A percentile compares a stretch with the other conserved stretches of the same genome.
phyloP scores from a whole-genome alignment of 2,329 filamentous ascomycete genomes.

The Rachicladosporium sp. region DNA sequence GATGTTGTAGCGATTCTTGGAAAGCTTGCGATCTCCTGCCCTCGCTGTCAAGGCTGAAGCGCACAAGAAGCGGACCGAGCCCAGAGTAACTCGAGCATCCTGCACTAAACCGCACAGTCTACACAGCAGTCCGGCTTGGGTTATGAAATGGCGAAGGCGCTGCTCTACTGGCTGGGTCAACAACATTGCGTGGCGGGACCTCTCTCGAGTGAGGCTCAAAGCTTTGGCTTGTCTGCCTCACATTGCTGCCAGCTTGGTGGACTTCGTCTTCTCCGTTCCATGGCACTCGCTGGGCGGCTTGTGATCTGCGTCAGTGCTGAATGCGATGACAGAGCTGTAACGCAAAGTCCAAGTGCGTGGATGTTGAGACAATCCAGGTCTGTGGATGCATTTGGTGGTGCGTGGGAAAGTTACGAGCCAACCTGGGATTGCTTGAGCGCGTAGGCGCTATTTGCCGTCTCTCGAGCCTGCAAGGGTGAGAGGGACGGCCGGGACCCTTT shows the following conservation, averaged over 20 bases:
- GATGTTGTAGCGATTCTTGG: not conserved
- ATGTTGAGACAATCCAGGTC: not conserved
- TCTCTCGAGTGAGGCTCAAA: slow-evolving; percentile 91
- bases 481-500: slow-evolving; percentile 21
- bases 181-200: slow-evolving; percentile 48
- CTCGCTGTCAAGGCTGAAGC: too few relatives aligned
- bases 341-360: not conserved
- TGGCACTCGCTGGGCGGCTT: not conserved
- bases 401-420: not conserved
- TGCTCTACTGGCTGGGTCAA: slow-evolving; percentile 4
- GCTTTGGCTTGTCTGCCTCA: slow-evolving; percentile 70
- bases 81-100: too few relatives aligned
- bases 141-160: slow-evolving; percentile 9
- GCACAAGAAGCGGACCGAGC: too few relatives aligned
- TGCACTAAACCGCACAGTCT: too few relatives aligned
- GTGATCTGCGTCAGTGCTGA: not conserved
- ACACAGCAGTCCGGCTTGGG: not conserved
- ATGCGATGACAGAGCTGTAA: not conserved
- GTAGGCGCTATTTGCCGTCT: slow-evolving; percentile 9
- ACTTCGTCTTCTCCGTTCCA: not conserved
- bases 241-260: slow-evolving; percentile 2
- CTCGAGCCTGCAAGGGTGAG: slow-evolving; percentile 12
- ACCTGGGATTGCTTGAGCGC: slow-evolving; percentile 5
- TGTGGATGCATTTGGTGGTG: not conserved
- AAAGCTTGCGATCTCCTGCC: slow-evolving; percentile 1